Evolutionary conservation across 176 grass and related monocot species (phyloP).

Genomic region (Oryza longistaminata): DNA sequence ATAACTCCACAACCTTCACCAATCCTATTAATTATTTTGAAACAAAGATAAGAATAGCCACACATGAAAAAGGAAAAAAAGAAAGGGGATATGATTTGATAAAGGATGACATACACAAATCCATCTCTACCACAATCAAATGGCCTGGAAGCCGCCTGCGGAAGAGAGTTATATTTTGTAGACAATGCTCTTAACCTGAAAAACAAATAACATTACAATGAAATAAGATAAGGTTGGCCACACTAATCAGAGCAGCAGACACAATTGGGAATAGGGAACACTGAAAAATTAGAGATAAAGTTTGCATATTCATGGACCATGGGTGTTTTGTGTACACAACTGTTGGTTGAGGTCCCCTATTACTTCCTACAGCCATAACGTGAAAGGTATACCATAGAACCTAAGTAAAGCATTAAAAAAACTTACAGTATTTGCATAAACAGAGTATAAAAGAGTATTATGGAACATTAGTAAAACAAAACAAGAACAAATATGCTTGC

Average conservation of each 20-base stretch:
- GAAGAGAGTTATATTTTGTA: slow-evolving; percentile 73
- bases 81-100: neutral
- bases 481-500: slow-evolving; percentile 39
- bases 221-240: slow-evolving; percentile 20
- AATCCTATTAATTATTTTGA: slow-evolving; percentile 59
- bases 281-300: neutral
- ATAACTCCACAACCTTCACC: slow-evolving; percentile 95
- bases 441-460: neutral
- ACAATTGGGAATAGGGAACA: no score
- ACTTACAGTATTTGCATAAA: neutral
- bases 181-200: slow-evolving; percentile 77
- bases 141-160: slow-evolving; percentile 70
- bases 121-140: slow-evolving; percentile 98
- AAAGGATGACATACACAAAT: slow-evolving; percentile 71
- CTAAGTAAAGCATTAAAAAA: slow-evolving; percentile 7
- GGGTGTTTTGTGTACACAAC: neutral
- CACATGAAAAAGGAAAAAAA: neutral
- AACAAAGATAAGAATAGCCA: slow-evolving; percentile 30
- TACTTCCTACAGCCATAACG: neutral
- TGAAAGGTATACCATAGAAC: neutral
- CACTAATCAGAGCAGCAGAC: neutral
- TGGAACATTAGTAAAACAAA: slow-evolving; percentile 24
- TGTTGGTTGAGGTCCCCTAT: neutral
- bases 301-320: neutral
- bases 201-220: neutral